Evolutionary conservation across 495 filamentous ascomycete genomes (phyloP), one percentile per base, ranked within the genome.

Genomic region (Gamarada debralockiae): DNA sequence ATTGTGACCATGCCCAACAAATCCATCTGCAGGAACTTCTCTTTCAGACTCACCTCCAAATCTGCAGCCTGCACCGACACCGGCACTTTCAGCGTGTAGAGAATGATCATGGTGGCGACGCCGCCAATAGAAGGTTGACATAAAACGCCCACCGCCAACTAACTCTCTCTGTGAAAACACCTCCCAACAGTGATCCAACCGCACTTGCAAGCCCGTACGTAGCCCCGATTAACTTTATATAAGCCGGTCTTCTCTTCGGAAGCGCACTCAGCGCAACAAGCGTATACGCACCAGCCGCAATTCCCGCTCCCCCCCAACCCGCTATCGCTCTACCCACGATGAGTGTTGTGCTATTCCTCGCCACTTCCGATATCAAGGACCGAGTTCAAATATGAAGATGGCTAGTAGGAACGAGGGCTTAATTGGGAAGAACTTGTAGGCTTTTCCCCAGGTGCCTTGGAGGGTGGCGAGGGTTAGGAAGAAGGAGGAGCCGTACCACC

Each of bases 81-180:
- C 31, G 53, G n/a, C 12, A 23, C 5, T 43, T 55, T 34, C 31
- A 34, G 31, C n/a, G 31, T 34, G 61, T 46, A 74, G 60, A 6
- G 80, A 20, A 72, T 39, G 77, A 10, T 50, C 43, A 77, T 54
- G 49, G 80, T 65, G 18, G 71, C 34, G 17, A 80, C 41, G 7
- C 55, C 78, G n/a, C 80, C 81, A 40, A 83, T 67, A 0, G 81
- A 80, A 85, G 69, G 59, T 85, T 86, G 51, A 88, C 81, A 53
- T 85, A 85, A 59, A 85, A 84, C 52, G 74, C 73, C 72, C 72
- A 74, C 3, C 68, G 51, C 68, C 68, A 70, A 38, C 52, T 63
- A 71, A 64, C 67, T 37, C 81, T 68, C 38, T 83, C 75, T 2
- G 85, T 87, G 47, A 89, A 80, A 1, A 75, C 71, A 24, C 84